These are phyloP conservation scores for Leishmania gerbilli DNA, from an alignment of 208 protist genomes.

Conservation along the genomic window DNA sequence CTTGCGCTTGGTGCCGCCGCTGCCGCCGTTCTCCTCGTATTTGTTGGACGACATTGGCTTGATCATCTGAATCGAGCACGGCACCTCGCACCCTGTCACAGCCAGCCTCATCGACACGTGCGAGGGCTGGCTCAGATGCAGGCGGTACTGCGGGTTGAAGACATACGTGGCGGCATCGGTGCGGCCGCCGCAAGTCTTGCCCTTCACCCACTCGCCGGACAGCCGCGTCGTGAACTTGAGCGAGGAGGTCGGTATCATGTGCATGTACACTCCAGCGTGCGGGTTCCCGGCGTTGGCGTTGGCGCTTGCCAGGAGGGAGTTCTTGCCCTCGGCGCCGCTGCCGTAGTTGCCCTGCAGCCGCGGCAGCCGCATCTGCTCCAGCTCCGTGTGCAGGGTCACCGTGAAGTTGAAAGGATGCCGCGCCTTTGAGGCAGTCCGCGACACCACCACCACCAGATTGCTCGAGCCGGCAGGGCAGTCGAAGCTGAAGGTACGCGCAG, in stretches of 20 bases:
- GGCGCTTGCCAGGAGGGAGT: conserved; percentile 34
- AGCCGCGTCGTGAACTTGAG: conserved; percentile 48
- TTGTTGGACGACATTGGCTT: conserved; percentile 35
- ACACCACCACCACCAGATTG: conserved; percentile 71
- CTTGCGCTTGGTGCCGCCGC: conserved; percentile 6
- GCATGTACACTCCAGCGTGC: conserved; percentile 73
- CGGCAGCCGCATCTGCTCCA: conserved; percentile 56
- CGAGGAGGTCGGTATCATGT: conserved; percentile 58
- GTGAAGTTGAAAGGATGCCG: conserved; percentile 72
- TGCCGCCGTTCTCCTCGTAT: conserved; percentile 12
- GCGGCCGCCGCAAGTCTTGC: conserved; percentile 74
- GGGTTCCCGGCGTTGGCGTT: conserved; percentile 32
- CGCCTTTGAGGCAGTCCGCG: conserved; percentile 41
- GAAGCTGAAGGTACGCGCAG: conserved; percentile 78
- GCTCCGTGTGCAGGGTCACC: conserved; percentile 83
- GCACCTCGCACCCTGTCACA: conserved; percentile 33
- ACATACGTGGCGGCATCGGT: conserved; percentile 61
- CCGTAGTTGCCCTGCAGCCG: conserved; percentile 8
- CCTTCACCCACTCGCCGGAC: conserved; percentile 64
- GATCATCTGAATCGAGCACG: conserved; percentile 46
- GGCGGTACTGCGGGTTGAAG: conserved; percentile 75
- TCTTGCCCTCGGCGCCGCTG: conserved; percentile 24
- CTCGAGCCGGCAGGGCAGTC: conserved; percentile 75
- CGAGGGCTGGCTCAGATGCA: conserved; percentile 57
- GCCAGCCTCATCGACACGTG: conserved; percentile 60